Base-by-base conservation (phyloP, 345 rosid genomes). In the Heritiera fomes region DNA sequence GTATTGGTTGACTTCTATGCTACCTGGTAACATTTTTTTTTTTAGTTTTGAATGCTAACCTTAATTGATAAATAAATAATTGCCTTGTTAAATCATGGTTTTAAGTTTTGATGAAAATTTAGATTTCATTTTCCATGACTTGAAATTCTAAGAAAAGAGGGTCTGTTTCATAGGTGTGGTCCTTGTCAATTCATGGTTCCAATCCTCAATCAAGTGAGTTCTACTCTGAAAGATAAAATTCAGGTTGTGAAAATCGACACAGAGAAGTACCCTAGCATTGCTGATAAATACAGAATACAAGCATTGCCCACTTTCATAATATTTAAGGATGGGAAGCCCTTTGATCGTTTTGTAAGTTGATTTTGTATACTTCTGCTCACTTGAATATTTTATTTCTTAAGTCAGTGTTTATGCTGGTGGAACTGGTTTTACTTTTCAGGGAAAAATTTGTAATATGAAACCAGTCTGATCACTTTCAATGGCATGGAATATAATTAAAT, bases 121-220 rank as follows among this genome's bases (percentile, higher is more conserved):
- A 7, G 10, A 3, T 28, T 30, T 62, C 38, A 1, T 30, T 38
- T 2, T 34, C 41, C 9, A 3, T 14, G 59, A 38, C 17, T 30
- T 73, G 76, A 38, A 73, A 38, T 58, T 52, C 30, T 58, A 15
- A 28, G 7, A 50, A 18, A 28, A 43, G 28, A 23, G 28, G 7
- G 58, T 46, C 14, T 34, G 68, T 56, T 85, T 79, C 81, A 73
- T 85, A 93, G 98, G 98, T 95, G 98, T 70, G 98, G 98, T 60
- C 98, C 98, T 73, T 95, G 98, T 63, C 94, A 95, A 80, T 84
- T 89, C 83, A 95, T 95, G 98, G 89, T 86, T 81, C 95, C 98
- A 2, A 78, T 93, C 84, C 95, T 95, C 17, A 75, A 86, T 75
- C 91, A 93, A 88, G 98, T 95, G 62, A 81, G 95, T 84, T 79